These are phyloP conservation scores for Aspergillus sp. DNA, from an alignment of 2,329 filamentous ascomycete species.

Conservation along the genomic window DNA sequence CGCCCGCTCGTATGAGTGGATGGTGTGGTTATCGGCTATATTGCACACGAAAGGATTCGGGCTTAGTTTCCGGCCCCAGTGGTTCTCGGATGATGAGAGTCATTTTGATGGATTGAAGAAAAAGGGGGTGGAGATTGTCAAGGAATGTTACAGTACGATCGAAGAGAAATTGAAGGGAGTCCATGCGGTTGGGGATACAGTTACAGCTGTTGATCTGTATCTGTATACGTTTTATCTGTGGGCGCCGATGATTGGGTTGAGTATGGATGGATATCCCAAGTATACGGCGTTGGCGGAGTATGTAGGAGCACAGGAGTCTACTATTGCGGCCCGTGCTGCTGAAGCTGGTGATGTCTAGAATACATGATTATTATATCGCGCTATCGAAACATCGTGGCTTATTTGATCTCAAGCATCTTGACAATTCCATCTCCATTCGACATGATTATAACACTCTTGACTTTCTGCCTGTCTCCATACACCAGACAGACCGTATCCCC, in stretches of 20 bases:
- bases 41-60: conserved; percentile 26
- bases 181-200: conserved; percentile 17
- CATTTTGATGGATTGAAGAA: neutral
- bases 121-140: neutral
- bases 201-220: conserved; percentile 32
- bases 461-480: too few relatives aligned
- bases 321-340: too few relatives aligned
- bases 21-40: conserved; percentile 29
- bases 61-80: conserved; percentile 16
- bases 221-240: conserved; percentile 30
- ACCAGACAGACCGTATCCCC: too few relatives aligned
- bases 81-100: conserved; percentile 19
- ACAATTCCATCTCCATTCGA: too few relatives aligned
- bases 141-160: neutral
- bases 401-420: too few relatives aligned
- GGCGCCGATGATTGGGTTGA: conserved; percentile 13
- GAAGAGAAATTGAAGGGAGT: conserved; percentile 1
- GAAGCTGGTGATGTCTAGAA: too few relatives aligned
- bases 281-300: neutral
- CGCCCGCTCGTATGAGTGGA: conserved; percentile 30
- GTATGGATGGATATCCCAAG: conserved; percentile 10
- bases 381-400: too few relatives aligned
- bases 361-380: too few relatives aligned
- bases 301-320: too few relatives aligned
- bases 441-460: too few relatives aligned